Evolutionary conservation across 192 early-diverging fungal genomes (phyloP), one percentile per base, ranked within the genome.

Genomic region (Chytriomyces hyalinus): DNA sequence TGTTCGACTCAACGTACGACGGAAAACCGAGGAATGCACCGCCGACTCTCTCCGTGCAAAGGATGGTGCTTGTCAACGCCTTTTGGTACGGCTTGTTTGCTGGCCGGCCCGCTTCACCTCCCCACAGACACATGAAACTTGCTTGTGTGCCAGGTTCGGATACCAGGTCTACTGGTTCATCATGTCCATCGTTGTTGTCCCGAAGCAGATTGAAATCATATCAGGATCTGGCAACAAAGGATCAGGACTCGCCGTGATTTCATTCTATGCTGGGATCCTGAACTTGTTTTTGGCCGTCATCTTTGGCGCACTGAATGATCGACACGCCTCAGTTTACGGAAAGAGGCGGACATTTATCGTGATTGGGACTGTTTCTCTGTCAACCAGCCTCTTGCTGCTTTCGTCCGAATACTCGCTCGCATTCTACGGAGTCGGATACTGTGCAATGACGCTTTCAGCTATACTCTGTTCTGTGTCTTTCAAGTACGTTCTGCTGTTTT

Each of bases 101-200:
- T 26, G 24, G 24, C 44, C 6, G 43, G n/a, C 17, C n/a, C 70
- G 28, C 67, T 69, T 8, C 15, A 48, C 11, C 6, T 45, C 22
- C 13, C 64, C 24, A 15, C 26, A 1, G 60, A 60, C 28, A 10
- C 11, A 57, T 61, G 49, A n/a, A 26, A 1, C 9, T n/a, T 70
- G 44, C 26, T 70, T 36, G 36, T 2, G 1, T 36, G 1, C 36
- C 71, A n/a, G 24, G 61, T 68, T 66, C 36, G 49, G 79, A 9
- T 84, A 84, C 62, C 80, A 84, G 49, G 26, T 81, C 43, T 81
- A 80, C 57, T 84, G 84, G 81, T 83, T 85, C 67, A 60, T 85
- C 4, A 74, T 83, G 6, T 71, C 78, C 24, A 67, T 83, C 45
- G 81, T 81, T 9, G 70, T 81, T 36, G 73, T 83, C 5, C 84